Conservation (phyloP, 176 grass and related monocot species). For the Rhynchospora pubera region DNA sequence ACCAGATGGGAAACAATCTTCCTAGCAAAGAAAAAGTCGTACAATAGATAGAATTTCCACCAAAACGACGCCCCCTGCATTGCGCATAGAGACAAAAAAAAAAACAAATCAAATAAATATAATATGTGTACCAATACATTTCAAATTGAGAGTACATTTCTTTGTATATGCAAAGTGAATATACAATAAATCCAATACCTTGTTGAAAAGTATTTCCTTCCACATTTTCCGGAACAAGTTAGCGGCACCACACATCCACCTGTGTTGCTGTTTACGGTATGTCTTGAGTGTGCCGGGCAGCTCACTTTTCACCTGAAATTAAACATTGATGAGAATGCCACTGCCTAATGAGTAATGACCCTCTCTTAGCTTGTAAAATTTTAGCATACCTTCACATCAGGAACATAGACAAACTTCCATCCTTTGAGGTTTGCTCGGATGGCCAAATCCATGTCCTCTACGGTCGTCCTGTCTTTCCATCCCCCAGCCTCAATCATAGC, state of each 20-base stretch:
- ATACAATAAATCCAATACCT: slow-evolving; percentile 28
- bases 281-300: slow-evolving; percentile 78
- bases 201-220: slow-evolving; percentile 47
- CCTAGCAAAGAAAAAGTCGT: slow-evolving; percentile 98
- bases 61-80: slow-evolving; percentile 69
- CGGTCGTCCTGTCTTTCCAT: slow-evolving; percentile 93
- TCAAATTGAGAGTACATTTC: background rate
- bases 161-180: background rate
- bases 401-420: slow-evolving; percentile 90
- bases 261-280: slow-evolving; percentile 80
- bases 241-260: slow-evolving; percentile 91
- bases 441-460: slow-evolving; percentile 99
- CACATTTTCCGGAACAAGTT: slow-evolving; percentile 79
- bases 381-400: slow-evolving; percentile 62
- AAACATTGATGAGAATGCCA: background rate
- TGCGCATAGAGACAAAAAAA: background rate
- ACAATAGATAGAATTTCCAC: slow-evolving; percentile 81
- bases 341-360: background rate
- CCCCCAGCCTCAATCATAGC: slow-evolving; percentile 79
- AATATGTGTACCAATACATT: background rate
- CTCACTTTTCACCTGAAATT: slow-evolving; percentile 83
- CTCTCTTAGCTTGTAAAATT: background rate
- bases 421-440: slow-evolving; percentile 72
- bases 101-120: background rate
- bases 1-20: slow-evolving; percentile 60